Conservation (phyloP, 169 alveolate species). For the Pseudocohnilembus persalinus region DNA sequence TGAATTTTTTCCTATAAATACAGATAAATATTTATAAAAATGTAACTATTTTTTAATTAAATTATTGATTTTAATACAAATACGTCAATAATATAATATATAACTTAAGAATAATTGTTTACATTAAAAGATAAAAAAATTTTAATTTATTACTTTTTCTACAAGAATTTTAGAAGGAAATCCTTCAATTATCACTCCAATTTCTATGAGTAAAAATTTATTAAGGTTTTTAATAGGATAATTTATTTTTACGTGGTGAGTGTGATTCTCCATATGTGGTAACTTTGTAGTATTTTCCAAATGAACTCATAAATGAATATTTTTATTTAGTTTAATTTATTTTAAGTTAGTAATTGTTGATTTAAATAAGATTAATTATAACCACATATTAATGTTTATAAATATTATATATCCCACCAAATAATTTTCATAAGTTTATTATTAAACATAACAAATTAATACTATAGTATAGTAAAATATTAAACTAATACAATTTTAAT, state of each 20-base stretch:
- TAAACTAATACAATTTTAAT: too few relatives aligned
- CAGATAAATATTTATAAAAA: background rate
- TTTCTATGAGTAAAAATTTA: constrained; percentile 34
- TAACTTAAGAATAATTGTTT: background rate
- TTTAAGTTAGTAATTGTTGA: too few relatives aligned
- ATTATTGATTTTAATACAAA: background rate
- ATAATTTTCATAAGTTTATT: too few relatives aligned
- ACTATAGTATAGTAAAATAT: too few relatives aligned
- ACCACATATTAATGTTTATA: too few relatives aligned
- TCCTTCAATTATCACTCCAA: constrained; percentile 82
- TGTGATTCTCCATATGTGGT: constrained; percentile 85
- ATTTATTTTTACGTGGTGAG: constrained; percentile 22
- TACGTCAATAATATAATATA: background rate
- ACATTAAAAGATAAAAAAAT: too few relatives aligned
- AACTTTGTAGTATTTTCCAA: constrained; percentile 63
- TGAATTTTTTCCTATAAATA: constrained; percentile 44
- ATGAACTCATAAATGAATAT: constrained; percentile 64
- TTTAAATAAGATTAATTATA: too few relatives aligned
- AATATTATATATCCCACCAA: too few relatives aligned
- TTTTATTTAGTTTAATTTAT: too few relatives aligned
- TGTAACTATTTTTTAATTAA: background rate
- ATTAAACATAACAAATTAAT: too few relatives aligned
- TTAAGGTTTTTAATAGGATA: background rate
- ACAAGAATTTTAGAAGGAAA: constrained; percentile 68
- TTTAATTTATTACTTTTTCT: background rate